These are phyloP conservation scores for Aspergillus fumigatus DNA, from an alignment of 2,329 filamentous ascomycete genomes.

Conservation along the genomic window DNA sequence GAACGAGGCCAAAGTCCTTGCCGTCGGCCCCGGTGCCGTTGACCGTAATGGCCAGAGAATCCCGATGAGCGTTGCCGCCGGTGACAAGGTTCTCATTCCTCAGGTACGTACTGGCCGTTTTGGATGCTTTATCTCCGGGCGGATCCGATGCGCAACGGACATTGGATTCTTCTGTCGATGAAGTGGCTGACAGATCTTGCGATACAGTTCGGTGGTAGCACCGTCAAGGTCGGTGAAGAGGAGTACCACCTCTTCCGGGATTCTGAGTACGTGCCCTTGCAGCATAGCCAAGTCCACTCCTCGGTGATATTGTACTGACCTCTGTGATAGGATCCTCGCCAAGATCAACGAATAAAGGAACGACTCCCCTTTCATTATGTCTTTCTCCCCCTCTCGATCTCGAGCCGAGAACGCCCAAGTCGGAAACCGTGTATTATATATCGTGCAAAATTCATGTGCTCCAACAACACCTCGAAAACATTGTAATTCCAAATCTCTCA, in stretches of 20 bases:
- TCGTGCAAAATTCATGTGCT: constrained; percentile 27
- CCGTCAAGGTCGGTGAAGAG: constrained; percentile 95
- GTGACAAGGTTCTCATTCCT: constrained; percentile 93
- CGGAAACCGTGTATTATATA: constrained; percentile 32
- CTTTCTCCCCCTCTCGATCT: constrained; percentile 13
- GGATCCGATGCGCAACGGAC: background rate
- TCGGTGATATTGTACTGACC: constrained; percentile 12
- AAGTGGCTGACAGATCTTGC: constrained; percentile 16
- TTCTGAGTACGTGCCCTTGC: constrained; percentile 72
- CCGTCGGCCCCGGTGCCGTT: constrained; percentile 82
- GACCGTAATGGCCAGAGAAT: constrained; percentile 88
- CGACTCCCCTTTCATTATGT: constrained; percentile 9
- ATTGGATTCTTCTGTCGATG: background rate
- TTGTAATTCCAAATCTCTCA: constrained; percentile 17
- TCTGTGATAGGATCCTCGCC: constrained; percentile 72
- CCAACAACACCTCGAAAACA: constrained; percentile 14
- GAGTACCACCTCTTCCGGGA: constrained; percentile 96
- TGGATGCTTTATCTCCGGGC: constrained; percentile 11
- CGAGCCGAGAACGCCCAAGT: constrained; percentile 7
- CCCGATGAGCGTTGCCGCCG: constrained; percentile 72
- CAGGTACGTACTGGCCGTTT: constrained; percentile 57
- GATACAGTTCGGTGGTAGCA: constrained; percentile 78
- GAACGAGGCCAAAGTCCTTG: constrained; percentile 94
- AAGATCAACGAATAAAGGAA: constrained; percentile 92
- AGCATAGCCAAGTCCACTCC: background rate